Evolutionary conservation across 257 asterid genomes (phyloP), one percentile per base, ranked within the genome.

Genomic region (Solanum tacnaense): DNA sequence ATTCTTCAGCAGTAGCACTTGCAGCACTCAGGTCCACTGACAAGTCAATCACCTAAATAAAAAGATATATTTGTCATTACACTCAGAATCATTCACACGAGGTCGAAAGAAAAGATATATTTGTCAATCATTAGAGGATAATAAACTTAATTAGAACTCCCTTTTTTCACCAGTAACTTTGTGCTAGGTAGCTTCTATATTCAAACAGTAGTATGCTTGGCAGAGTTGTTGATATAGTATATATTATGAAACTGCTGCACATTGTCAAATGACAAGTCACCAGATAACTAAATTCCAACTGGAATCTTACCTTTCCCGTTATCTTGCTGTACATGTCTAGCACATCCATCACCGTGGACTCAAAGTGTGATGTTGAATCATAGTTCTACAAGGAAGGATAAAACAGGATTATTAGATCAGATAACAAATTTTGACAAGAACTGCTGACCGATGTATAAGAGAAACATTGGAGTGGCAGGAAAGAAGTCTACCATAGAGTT

Each of bases 1-100:
- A 94, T 92, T 93, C 93, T 88, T 93, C 95, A 86, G 88, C 93
- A 86, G 93, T 91, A 46, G 98, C 98, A 88, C 98, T 94, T 71
- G 99, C 99, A 90, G 98, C 96, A 91, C 96, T 96, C 89, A 97
- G 90, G 89, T 97, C 98, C 92, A 97, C 99, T 1, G 99, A 93
- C 86, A 97, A 90, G 90, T 97, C 97, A n/a, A 97, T 93, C 65
- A 90, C 96, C 99, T 96, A 84, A 21, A 88, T 39, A 82, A 65
- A 13, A 21, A n/a, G 68, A 11, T 10, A 65, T n/a, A 65, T 65
- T n/a, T 65, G 71, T n/a, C 38, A 27, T 27, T 41, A 79, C 84
- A 41, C 38, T 39, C 34, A 13, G n/a, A 41, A 79, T 60, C 67
- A 16, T 79, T 79, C 65, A 79, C 84, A 27, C 9, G 27, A 78